Base-by-base conservation (phyloP, 192 early-diverging fungal species). In the Backusella australiensis region DNA sequence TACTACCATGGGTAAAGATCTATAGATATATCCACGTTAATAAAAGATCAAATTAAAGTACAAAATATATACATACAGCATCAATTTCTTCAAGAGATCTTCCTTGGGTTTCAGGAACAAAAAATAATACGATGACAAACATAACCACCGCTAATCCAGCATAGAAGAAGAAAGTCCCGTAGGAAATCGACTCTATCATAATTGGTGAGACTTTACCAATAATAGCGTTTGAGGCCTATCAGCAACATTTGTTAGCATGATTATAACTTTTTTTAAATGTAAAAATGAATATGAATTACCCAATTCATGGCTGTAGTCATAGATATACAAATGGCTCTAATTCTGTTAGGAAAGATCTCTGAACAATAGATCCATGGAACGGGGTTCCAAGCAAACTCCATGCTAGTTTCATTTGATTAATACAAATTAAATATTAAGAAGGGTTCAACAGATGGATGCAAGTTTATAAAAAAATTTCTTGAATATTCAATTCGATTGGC, bases 251-350 rank as follows among this genome's bases (percentile, higher is more conserved):
- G 21, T 63, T 63, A 63, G 1, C 9, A 29, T 14, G 42, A 17
- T 17, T 14, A 17, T 14, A 44, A 17, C 29, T 5, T 63, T 34
- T 34, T 36, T 68, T 14, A 63, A 69, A 12, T 4, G 11, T 5
- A 69, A 69, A 69, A 69, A 7, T 21, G 17, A 38, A 21, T 38
- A 35, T 36, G n/a, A 38, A n/a, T 69, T 69, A 69, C 68, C 68
- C 68, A 69, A 69, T 69, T 69, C 68, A 69, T 69, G 6, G 68
- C 38, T 26, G 68, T 69, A 6, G 68, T 69, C 38, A 69, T 21
- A 38, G 68, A 69, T 11, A 69, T 39, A 69, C 68, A 69, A 23
- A 69, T 69, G 1, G 68, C 68, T 69, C 68, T 36, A 3, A 69
- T 69, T 39, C 68, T 35, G 21, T 69, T 69, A 11, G 68, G 35